Base-by-base conservation (phyloP, 2,329 filamentous ascomycete species). In the Penicillium sp. region DNA sequence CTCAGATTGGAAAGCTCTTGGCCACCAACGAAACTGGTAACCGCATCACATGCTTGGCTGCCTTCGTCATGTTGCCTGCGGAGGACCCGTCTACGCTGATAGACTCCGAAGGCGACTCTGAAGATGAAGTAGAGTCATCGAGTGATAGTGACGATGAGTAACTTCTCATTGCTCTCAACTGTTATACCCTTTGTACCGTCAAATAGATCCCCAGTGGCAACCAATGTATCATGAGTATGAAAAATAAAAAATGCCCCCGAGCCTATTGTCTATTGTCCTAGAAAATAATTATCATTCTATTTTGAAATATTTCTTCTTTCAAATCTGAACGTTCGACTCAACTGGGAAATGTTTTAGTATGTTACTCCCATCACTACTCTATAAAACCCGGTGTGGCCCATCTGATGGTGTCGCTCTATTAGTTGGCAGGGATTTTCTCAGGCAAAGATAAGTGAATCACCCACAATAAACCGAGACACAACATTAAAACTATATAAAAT, bases 41-140 rank as follows among this genome's bases (percentile, higher is more conserved):
- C 72, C 82, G 94, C 56, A 92, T 97, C 65, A 97, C 93, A 38
- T 97, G 94, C 72, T 71, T 97, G 68, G 87, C 86, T 67, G 89
- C 89, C 23, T 97, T 96, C 78, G 80, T 90, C 62, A 95, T 97
- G 91, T 84, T 90, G 73, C 83, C 86, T 66, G 80, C 76, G 5
- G 70, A 71, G 46, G 70, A 73, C 40, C 67, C 82, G 47, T 83
- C 85, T 17, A 85, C 86, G 41, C 83, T 82, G 23, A 79, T 81
- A 45, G 86, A 86, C 66, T 85, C 84, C 19, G 85, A 85, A 56
- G 78, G 79, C 12, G 62, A 63, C 46, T 49, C 46, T 47, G 80
- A 82, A 62, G 81, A 66, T 7, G 64, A 69, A 10, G 67, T 63
- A 29, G 67, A 71, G 47, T 71, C 69, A 48, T 59, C 64, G 9